Percentiles rank a stretch among this genome's conserved stretches.
Conservation (phyloP, 345 rosid genomes). For the Erucastrum elatum region DNA sequence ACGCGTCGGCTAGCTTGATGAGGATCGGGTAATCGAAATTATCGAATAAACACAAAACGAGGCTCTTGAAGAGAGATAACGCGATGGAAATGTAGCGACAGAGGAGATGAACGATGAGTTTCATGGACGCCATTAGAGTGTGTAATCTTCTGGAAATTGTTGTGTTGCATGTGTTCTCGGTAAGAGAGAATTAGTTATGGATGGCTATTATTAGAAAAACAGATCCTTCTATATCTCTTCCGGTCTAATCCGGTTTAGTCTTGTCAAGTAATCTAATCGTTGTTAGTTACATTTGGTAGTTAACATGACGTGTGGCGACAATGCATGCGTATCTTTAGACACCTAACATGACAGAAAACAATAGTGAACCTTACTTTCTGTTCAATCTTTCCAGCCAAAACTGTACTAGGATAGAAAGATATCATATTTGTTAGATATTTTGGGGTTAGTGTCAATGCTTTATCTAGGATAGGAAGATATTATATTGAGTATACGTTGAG, state of each 20-base stretch:
- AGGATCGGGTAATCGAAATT: conserved; percentile 41
- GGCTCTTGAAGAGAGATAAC: conserved; percentile 1
- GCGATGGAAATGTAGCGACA: conserved; percentile 12
- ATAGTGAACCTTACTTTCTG: not conserved
- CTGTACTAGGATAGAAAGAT: not conserved
- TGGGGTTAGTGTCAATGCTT: not conserved
- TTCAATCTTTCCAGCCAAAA: conserved; percentile 3
- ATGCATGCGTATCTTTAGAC: not conserved
- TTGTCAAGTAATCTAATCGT: not conserved
- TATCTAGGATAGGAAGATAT: not conserved
- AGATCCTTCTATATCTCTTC: not conserved
- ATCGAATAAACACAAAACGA: conserved; percentile 25
- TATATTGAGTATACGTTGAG: not conserved
- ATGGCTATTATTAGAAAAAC: conserved; percentile 11
- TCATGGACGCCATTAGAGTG: conserved; percentile 31
- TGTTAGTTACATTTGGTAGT: not conserved
- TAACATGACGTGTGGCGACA: not conserved
- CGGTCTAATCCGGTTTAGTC: not conserved
- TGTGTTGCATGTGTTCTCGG: conserved; percentile 1
- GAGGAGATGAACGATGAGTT: conserved; percentile 8
- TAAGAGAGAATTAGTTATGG: not conserved
- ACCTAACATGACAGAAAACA: not conserved
- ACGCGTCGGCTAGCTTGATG: conserved; percentile 41
- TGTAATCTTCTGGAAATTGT: not conserved
- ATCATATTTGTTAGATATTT: not conserved